A percentile compares a stretch with the other conserved stretches of the same genome.
These are phyloP conservation scores for Wickerhamiella allomyrinae DNA, from an alignment of 805 yeast species.

Conservation along the genomic window DNA sequence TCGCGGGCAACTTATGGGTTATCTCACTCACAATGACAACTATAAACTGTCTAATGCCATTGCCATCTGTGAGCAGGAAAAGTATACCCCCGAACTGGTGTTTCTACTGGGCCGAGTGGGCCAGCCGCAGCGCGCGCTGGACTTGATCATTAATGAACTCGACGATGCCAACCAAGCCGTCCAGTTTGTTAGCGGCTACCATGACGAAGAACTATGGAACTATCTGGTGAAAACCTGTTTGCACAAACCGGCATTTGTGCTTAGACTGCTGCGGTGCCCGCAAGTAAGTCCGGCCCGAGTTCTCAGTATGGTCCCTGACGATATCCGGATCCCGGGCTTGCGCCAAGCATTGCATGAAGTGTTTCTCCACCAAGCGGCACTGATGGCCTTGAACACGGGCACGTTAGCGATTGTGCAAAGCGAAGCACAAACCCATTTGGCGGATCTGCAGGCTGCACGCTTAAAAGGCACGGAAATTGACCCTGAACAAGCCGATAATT, in stretches of 20 bases:
- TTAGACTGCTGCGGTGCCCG: slow-evolving; percentile 44
- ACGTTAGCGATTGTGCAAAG: slow-evolving; percentile 40
- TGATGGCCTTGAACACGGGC: slow-evolving; percentile 35
- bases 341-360: slow-evolving; percentile 47
- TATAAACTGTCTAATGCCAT: slow-evolving; percentile 59
- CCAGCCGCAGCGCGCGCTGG: slow-evolving; percentile 58
- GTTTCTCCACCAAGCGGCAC: slow-evolving; percentile 44
- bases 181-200: slow-evolving; percentile 51
- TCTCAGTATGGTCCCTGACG: slow-evolving; percentile 46
- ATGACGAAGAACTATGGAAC: slow-evolving; percentile 71
- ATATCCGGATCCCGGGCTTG: slow-evolving; percentile 51
- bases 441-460: slow-evolving; percentile 21
- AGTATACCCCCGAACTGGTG: slow-evolving; percentile 57
- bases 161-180: slow-evolving; percentile 74
- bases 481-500: slow-evolving; percentile 7
- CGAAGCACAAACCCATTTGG: slow-evolving; percentile 33
- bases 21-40: slow-evolving; percentile 39
- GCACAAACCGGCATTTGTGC: slow-evolving; percentile 60
- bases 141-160: slow-evolving; percentile 59
- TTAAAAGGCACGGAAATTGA: slow-evolving; percentile 25
- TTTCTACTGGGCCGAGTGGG: slow-evolving; percentile 74
- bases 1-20: slow-evolving; percentile 39
- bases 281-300: slow-evolving; percentile 50
- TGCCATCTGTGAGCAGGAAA: slow-evolving; percentile 40
- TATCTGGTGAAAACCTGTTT: slow-evolving; percentile 56